Base-by-base conservation (phyloP, 371 early-diverging fungal genomes). In the Lichtheimia corymbifera region DNA sequence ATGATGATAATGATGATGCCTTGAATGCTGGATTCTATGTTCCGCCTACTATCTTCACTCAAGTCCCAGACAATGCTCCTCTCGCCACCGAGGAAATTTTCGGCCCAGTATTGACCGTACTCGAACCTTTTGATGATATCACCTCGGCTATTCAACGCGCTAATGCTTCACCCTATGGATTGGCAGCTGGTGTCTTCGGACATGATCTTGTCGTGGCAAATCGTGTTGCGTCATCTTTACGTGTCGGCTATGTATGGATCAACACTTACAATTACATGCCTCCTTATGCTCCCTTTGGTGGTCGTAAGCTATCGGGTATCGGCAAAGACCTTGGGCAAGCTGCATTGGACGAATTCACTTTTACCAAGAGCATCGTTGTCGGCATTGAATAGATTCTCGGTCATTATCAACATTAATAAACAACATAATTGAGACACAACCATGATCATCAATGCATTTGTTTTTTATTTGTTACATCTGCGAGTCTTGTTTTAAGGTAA, bases 11-110 rank as follows among this genome's bases (percentile, higher is more conserved):
- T 58, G 50, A 25, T 47, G 27, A 17, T 61, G 60, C 14, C 28
- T 35, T 11, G 35, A 47, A 72, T 55, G 64, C 73, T 44, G 92
- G 92, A 0, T 91, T 83, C 64, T 91, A 82, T 63, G 70, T 90
- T 45, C 74, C 82, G 45, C 91, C 93, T 0, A 91, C 92, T 2
- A 71, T 93, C 45, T 85, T 87, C 49, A 78, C 83, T 18, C 70
- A 84, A 5, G 67, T 91, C 7, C 59, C 65, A 0, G 84, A 86
- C 13, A 59, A 72, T 42, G 80, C 83, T 55, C 67, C 85, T 9
- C 69, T 89, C 22, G 84, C 87, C 41, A 84, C 81, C n/a, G 92
- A 94, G 63, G 94, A 95, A 66, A 92, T 95, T 11, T 96, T 94
- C 81, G 94, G 90, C 0, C 92, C 93, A 12, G 88, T 85, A 0